Evolutionary conservation across 129 eudicot species (phyloP), one percentile per base, ranked within the genome.

Genomic region (Sambucus nigra): DNA sequence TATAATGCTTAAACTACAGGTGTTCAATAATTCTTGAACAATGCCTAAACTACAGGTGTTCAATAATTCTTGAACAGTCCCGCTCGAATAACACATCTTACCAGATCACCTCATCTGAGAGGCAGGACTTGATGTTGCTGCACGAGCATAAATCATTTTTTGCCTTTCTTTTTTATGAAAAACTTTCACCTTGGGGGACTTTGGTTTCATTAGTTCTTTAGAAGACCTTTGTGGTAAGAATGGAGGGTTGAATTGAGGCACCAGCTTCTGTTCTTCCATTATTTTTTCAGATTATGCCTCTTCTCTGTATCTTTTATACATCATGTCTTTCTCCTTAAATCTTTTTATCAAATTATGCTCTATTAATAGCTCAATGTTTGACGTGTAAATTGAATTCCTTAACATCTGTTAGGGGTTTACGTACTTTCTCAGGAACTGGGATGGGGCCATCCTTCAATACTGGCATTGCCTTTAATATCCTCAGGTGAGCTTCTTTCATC

Each of bases 251-350:
- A 86, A 92, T 7, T 82, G 68, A 1, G 99, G 99, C 18, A 86
- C 94, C 2, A 96, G 99, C 69, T 92, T 92, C 67, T 92, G 94
- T 60, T 92, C 99, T 58, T 92, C 96, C 95, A 82, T 82, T 94
- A 83, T 63, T 55, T 69, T 82, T 48, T 82, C 94, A 23, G 95
- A 69, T 25, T 86, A 95, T 11, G 89, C 79, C 69, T 92, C 99
- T 26, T 91, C 96, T 63, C 94, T 63, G 65, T 86, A 86, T 80
- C 96, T 82, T 61, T 92, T 92, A 54, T 92, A 86, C 71, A 77
- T 55, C 76, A 73, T 64, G 59, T 92, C 94, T 70, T 86, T 92
- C 73, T 92, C 99, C 69, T 86, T 82, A 29, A 82, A 87, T 74
- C 79, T 80, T 86, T 53, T 86, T 80, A 67, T 82, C 99, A 46